A percentile compares a stretch with the other conserved stretches of the same genome.
Evolutionary conservation across 2,329 filamentous ascomycete genomes (phyloP).

Genomic region (Kalaharituber pfeilii): DNA sequence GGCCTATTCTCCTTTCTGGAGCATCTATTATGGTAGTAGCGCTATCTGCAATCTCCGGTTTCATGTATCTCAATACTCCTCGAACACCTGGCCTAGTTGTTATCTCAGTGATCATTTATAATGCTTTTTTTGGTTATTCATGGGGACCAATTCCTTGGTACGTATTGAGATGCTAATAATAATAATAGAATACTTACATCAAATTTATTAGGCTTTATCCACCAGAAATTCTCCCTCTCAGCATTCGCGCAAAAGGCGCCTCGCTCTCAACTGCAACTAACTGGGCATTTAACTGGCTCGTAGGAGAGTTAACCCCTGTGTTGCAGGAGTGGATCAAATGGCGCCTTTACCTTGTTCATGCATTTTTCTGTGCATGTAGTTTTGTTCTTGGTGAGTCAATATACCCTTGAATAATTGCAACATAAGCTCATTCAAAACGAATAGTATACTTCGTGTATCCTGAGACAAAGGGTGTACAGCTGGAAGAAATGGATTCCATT

Average conservation of each 20-base stretch:
- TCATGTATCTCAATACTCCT: conserved; percentile 69
- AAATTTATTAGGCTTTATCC: conserved; percentile 50
- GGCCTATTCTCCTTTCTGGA: conserved; percentile 75
- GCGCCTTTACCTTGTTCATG: conserved; percentile 86
- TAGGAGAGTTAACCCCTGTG: conserved; percentile 86
- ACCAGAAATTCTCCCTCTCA: conserved; percentile 92
- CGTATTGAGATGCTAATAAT: background rate
- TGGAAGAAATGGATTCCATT: conserved; percentile 90
- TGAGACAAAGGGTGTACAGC: conserved; percentile 81
- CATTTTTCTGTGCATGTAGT: conserved; percentile 88
- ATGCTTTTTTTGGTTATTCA: conserved; percentile 88
- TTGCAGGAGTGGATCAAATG: conserved; percentile 83
- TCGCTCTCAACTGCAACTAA: conserved; percentile 92
- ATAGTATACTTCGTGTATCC: conserved; percentile 94
- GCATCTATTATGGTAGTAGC: conserved; percentile 80
- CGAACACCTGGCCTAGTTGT: conserved; percentile 74
- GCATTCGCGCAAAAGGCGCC: conserved; percentile 90
- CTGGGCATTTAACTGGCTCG: conserved; percentile 97
- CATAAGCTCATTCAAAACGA: conserved; percentile 16
- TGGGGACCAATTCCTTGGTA: conserved; percentile 94
- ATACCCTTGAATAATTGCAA: conserved; percentile 5
- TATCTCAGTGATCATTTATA: conserved; percentile 94
- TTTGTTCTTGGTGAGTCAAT: conserved; percentile 74
- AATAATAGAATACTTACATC: too few relatives aligned
- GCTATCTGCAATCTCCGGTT: conserved; percentile 81